Conservation (phyloP, 176 grass and related monocot species). For the Urochloa ruziziensis region DNA sequence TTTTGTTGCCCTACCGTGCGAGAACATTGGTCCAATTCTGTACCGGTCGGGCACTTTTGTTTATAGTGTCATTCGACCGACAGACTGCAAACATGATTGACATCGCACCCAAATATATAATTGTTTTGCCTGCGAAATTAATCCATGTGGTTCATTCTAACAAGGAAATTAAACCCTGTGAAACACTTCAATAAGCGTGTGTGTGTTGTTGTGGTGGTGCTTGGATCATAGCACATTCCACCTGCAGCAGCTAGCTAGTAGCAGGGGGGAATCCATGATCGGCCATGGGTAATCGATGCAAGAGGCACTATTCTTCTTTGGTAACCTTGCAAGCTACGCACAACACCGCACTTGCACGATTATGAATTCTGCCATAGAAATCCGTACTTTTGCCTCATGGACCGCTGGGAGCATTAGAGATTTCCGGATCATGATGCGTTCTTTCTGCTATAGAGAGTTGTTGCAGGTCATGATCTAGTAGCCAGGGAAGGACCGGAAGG, state of each 20-base stretch:
- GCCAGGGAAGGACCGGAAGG: not conserved
- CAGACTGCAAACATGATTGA: not conserved
- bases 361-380: not conserved
- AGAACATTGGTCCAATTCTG: not conserved
- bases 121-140: not conserved
- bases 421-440: not conserved
- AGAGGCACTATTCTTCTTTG: not conserved
- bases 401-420: not conserved
- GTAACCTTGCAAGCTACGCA: conserved; percentile 22
- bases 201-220: not conserved
- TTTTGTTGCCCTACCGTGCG: too few species aligned
- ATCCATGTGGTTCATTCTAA: not conserved
- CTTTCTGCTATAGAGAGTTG: not conserved
- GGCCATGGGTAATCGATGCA: not conserved
- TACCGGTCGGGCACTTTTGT: not conserved
- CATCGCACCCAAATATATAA: not conserved
- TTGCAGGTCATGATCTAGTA: not conserved
- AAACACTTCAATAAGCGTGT: too few species aligned
- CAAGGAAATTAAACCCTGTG: too few species aligned
- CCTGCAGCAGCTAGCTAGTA: not conserved
- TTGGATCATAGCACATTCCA: not conserved
- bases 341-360: not conserved
- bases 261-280: not conserved
- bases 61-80: not conserved
- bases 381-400: not conserved